These are phyloP conservation scores for Hanseniaspora occidentalis DNA, from an alignment of 805 yeast genomes.

Conservation along the genomic window DNA sequence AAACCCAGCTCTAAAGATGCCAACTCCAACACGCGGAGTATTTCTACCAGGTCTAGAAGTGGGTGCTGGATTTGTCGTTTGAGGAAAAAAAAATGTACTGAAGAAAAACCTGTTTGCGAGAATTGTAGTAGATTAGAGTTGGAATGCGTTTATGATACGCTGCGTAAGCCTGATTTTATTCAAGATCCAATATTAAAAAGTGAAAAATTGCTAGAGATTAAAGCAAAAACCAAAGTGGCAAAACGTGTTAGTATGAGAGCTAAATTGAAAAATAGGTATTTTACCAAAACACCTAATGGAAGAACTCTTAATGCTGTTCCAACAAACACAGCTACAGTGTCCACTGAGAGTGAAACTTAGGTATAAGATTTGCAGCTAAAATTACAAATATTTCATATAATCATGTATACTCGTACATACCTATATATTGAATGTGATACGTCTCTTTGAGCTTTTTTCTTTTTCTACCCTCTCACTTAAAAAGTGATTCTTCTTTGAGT, in stretches of 20 bases:
- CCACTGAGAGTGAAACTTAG: background rate
- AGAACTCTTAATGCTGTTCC: background rate
- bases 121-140: slow-evolving; percentile 47
- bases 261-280: background rate
- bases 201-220: slow-evolving; percentile 38
- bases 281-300: background rate
- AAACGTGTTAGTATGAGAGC: slow-evolving; percentile 2
- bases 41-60: slow-evolving; percentile 31
- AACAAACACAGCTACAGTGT: background rate
- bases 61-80: slow-evolving; percentile 77
- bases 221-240: slow-evolving; percentile 27
- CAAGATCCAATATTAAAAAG: slow-evolving; percentile 28
- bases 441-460: no score
- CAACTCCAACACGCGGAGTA: background rate
- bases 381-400: no score
- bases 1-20: background rate
- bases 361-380: background rate
- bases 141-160: slow-evolving; percentile 39
- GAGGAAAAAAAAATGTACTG: slow-evolving; percentile 63
- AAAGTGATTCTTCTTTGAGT: no score
- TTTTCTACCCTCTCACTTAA: no score
- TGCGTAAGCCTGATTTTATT: slow-evolving; percentile 42
- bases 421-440: no score
- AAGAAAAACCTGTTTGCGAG: slow-evolving; percentile 45
- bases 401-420: no score